Base-by-base conservation (phyloP, 2,329 filamentous ascomycete genomes). In the Chrysosporium queenslandicum region DNA sequence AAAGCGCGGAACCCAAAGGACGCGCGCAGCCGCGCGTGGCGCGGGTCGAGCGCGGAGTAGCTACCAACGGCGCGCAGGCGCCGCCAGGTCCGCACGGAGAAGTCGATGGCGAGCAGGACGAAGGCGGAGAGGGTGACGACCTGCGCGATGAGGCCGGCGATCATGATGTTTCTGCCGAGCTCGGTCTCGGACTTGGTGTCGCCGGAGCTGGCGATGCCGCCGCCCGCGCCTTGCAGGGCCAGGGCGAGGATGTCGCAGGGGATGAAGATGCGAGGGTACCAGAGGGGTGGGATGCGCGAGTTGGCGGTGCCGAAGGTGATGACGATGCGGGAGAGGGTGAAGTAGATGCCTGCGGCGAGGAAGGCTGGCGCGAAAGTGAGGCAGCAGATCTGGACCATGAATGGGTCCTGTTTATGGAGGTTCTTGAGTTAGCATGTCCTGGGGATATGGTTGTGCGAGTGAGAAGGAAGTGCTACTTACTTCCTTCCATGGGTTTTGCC, bases 341-440 rank as follows among this genome's bases (percentile, higher is more conserved):
- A 68, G 60, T 86, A 86, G 37, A 85, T 75, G 1, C 74, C 78
- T 0, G 79, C 82, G 7, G 79, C 76, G 63, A 84, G 71, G 61
- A 84, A 85, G 1, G 81, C 81, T 0, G 83, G 82, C 0, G 72
- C 81, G 54, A 85, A 75, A 2, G 81, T 85, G 53, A 86, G 70
- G 57, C 76, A 79, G 60, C 78, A 56, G 49, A 61, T 58, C 40
- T 58, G 30, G 37, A 66, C 63, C 56, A 72, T 58, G 69, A 73
- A 50, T 30, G 45, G 54, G 37, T 29, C 47, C 45, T 53, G 9
- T 16, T 12, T 14, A 27, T 6, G 6, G 11, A 20, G 7, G 27
- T 7, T 48, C 21, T 12, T 25, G 27, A 30, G 23, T 34, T 34
- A 4, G 29, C 43, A 42, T 36, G n/a, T 27, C 20, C 5, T 25